Evolutionary conservation across 345 rosid species (phyloP), one percentile per base, ranked within the genome.

Genomic region (Eutrema heterophyllum): DNA sequence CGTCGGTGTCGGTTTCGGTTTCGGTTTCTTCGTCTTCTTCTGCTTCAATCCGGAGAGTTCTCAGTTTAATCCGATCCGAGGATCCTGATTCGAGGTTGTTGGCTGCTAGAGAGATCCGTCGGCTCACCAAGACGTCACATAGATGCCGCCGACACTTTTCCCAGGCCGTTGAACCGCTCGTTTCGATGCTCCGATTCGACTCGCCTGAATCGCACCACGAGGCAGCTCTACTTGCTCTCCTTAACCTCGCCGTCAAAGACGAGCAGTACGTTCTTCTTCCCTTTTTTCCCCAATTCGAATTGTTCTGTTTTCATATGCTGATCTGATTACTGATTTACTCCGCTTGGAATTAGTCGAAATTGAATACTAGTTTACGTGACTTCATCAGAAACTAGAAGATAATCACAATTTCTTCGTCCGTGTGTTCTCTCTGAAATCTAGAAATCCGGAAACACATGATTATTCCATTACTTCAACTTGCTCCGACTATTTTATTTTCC

Each of bases 201-300:
- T 84, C 88, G 1, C 66, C 78, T 9, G 85, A 83, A 65, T 76
- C 84, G 12, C 72, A 84, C 69, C 82, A 73, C 50, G 91, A 88
- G 76, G 83, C 97, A 4, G 98, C 98, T 39, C 81, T 95, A 7
- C 89, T 90, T 46, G 99, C 99, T 16, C 96, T 95, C 35, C 97
- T 92, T 61, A 95, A 95, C 75, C 98, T 95, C 29, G 99, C 98
- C 78, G 99, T 95, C 55, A 88, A 92, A 81, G 97, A 95, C 68
- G 99, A 95, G 74, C 90, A 73, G 99, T 95, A 86, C 21, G 86
- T 64, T 52, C 36, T 53, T 49, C 53, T 21, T 68, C 39, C 1
- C 9, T 36, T 33, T 15, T 13, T 32, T 12, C 18, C 7, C 67
- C 21, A 53, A 64, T 57, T 57, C 30, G 45, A n/a, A 13, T 45